Percentiles rank a stretch among this genome's conserved stretches.
Evolutionary conservation across 306 rosid species (phyloP).

Genomic region (Carpinus fangiana): DNA sequence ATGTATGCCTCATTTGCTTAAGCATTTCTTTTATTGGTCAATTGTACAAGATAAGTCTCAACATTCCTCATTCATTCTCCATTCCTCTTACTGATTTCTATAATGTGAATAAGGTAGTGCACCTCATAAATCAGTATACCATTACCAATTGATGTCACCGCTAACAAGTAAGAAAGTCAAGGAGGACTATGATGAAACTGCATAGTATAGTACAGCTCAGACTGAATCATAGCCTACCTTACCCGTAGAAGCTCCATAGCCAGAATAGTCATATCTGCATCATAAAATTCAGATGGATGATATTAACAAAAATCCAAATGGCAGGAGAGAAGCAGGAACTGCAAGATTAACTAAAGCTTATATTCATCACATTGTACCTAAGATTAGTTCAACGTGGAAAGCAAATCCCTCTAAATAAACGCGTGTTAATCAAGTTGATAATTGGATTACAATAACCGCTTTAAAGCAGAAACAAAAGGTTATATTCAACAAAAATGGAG

Average conservation of each 20-base stretch:
- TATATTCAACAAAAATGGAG: background rate
- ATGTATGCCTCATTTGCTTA: background rate
- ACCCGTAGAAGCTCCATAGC: conserved; percentile 98
- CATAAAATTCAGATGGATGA: conserved; percentile 29
- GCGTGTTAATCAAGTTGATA: background rate
- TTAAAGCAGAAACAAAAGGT: too few relatives aligned
- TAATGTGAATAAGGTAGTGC: background rate
- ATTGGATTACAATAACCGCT: background rate
- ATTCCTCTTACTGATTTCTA: background rate
- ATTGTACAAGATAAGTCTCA: background rate
- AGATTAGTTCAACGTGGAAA: background rate
- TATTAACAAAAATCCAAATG: conserved; percentile 22
- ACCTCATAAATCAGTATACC: background rate
- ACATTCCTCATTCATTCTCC: background rate
- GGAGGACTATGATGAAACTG: conserved; percentile 5
- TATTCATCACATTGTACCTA: conserved; percentile 4
- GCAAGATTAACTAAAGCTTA: conserved; percentile 2
- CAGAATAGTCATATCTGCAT: conserved; percentile 97
- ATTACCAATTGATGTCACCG: background rate
- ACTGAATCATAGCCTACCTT: conserved; percentile 56
- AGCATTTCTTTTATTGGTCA: background rate
- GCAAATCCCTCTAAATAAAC: background rate
- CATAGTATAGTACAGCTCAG: conserved; percentile 1
- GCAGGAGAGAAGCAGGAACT: background rate
- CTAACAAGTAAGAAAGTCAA: background rate